These are phyloP conservation scores for Tripterygium wilfordii DNA, from an alignment of 177 flowering plant species.

Conservation along the genomic window DNA sequence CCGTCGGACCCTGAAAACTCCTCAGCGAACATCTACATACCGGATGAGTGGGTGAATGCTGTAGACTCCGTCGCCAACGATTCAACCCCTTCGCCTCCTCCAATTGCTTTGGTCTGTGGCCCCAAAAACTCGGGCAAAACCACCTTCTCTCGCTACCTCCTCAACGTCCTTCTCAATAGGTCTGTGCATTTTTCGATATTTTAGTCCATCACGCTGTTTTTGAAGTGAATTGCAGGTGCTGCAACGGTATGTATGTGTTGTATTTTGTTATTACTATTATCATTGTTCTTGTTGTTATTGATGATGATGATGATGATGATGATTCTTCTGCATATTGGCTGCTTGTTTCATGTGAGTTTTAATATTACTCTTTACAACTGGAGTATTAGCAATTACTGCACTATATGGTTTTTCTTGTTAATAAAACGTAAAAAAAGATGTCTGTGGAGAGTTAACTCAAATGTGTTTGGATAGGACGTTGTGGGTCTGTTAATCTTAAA, in stretches of 20 bases:
- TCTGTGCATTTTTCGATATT: conserved; percentile 8
- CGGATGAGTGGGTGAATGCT: conserved; percentile 61
- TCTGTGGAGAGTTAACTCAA: too few species aligned
- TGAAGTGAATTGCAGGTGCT: background rate
- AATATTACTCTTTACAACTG: too few species aligned
- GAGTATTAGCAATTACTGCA: too few species aligned
- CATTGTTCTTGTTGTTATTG: too few species aligned
- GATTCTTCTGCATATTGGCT: too few species aligned
- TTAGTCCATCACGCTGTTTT: background rate
- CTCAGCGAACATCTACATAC: conserved; percentile 43
- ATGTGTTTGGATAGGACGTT: too few species aligned
- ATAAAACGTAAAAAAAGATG: too few species aligned
- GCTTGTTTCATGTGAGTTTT: too few species aligned
- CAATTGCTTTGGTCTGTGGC: conserved; percentile 68
- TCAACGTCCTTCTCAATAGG: conserved; percentile 67
- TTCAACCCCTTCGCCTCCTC: conserved; percentile 41
- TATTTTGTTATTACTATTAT: background rate
- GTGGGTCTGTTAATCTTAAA: too few species aligned
- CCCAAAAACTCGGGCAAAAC: conserved; percentile 86
- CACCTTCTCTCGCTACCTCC: conserved; percentile 78
- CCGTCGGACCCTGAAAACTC: conserved; percentile 17
- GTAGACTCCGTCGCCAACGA: conserved; percentile 46
- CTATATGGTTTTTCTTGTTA: too few species aligned
- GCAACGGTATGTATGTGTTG: background rate
- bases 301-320: too few species aligned